Evolutionary conservation across 495 filamentous ascomycete species (phyloP), one percentile per base, ranked within the genome.

Genomic region (Cetradonia linearis): DNA sequence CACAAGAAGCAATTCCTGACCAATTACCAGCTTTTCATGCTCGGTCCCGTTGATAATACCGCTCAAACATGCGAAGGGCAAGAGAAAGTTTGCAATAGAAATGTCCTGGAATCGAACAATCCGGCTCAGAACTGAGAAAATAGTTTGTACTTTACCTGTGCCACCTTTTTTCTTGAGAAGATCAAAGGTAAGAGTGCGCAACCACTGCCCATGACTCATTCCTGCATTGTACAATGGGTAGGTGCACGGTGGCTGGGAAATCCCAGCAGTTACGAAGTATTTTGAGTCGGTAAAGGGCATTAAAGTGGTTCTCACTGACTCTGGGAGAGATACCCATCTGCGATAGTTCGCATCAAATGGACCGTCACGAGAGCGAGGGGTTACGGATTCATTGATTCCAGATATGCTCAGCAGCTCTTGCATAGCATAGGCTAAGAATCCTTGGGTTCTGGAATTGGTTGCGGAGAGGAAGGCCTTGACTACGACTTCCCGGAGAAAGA

Each of bases 381-480:
- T 79, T 7, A 84, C 79, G n/a, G 74, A 71, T 28, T 73, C 71
- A 40, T 81, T 82, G 60, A 95, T 81, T 31, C 84, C 82, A 67
- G 85, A 85, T 61, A 84, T 82, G 57, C 83, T 85, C 10, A 97
- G 79, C 10, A 99, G 77, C 65, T 93, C 86, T 71, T 99, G 93
- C 85, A 97, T 95, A 3, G 85, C 87, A 69, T 84, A 97, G 16
- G 91, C 88, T 18, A 99, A 76, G 68, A 94, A 96, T 1, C 89
- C 89, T 68, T 95, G 91, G 20, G 88, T 79, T 66, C 83, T 84
- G 0, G 91, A 86, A 67, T 95, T 93, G 2, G 83, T 91, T 11
- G 87, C 85, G 3, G 91, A 92, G 37, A 92, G 74, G 68, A 99
- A 99, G 14, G 91, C 85, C 64, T 91, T 88, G 55, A 97, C 89